These are phyloP conservation scores for Mycosphaerelloides madeirae DNA, from an alignment of 2,329 filamentous ascomycete species.

Conservation along the genomic window DNA sequence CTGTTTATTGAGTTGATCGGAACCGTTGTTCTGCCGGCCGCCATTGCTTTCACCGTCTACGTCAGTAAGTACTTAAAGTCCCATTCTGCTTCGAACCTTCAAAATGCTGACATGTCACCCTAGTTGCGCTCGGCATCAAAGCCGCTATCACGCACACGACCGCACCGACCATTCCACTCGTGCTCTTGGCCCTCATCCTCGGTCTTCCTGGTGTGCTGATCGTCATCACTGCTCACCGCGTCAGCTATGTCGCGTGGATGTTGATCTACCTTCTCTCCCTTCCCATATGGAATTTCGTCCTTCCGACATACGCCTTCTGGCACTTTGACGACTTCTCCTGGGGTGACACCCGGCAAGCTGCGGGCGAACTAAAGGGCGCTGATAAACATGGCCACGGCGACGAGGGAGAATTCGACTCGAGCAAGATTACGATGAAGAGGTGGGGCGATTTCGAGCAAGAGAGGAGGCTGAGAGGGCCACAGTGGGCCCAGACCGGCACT, in stretches of 20 bases:
- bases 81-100: slow-evolving; percentile 8
- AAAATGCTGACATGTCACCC: slow-evolving; percentile 23
- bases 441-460: slow-evolving; percentile 93
- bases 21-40: slow-evolving; percentile 89
- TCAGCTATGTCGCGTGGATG: slow-evolving; percentile 95
- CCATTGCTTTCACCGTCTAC: slow-evolving; percentile 95
- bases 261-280: slow-evolving; percentile 88
- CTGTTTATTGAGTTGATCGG: slow-evolving; percentile 93
- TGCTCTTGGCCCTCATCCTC: slow-evolving; percentile 83
- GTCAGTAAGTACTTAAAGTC: slow-evolving; percentile 63
- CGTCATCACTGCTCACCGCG: slow-evolving; percentile 85
- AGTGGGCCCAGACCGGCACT: slow-evolving; percentile 11
- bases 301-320: slow-evolving; percentile 94
- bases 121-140: slow-evolving; percentile 81
- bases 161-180: slow-evolving; percentile 81
- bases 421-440: slow-evolving; percentile 98
- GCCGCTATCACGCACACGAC: slow-evolving; percentile 50
- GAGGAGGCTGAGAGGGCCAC: slow-evolving; percentile 23
- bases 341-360: slow-evolving; percentile 96
- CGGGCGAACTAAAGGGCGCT: slow-evolving; percentile 80
- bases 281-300: slow-evolving; percentile 95
- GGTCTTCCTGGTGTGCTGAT: slow-evolving; percentile 91
- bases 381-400: slow-evolving; percentile 58
- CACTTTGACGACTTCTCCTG: slow-evolving; percentile 99
- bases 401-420: slow-evolving; percentile 95